A percentile compares a stretch with the other conserved stretches of the same genome.
Conservation (phyloP, 495 filamentous ascomycete genomes). For the Venustampulla echinocandica region DNA sequence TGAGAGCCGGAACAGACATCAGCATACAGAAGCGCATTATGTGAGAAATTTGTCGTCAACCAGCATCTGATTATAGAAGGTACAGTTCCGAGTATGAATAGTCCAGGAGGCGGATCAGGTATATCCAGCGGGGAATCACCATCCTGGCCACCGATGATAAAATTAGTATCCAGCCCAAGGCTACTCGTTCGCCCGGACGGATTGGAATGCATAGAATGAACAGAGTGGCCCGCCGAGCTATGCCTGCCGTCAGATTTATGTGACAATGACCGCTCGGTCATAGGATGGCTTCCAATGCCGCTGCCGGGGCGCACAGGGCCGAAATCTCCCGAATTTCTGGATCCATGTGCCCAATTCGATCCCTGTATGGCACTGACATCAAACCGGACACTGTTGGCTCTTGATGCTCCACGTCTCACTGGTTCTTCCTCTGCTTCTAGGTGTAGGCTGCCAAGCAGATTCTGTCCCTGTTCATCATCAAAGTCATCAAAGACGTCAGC, state of each 20-base stretch:
- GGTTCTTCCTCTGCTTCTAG: slow-evolving; percentile 88
- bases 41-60: slow-evolving; percentile 78
- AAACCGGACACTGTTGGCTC: slow-evolving; percentile 97
- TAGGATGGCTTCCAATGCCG: slow-evolving; percentile 69
- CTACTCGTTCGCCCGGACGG: slow-evolving; percentile 77
- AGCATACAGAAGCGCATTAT: slow-evolving; percentile 79
- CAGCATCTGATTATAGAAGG: slow-evolving; percentile 95
- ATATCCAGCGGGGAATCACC: slow-evolving; percentile 56
- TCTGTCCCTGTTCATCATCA: slow-evolving; percentile 68
- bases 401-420: slow-evolving; percentile 71
- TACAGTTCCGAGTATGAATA: slow-evolving; percentile 75
- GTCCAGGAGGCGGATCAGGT: slow-evolving; percentile 67
- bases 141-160: slow-evolving; percentile 50
- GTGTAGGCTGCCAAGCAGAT: slow-evolving; percentile 63
- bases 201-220: slow-evolving; percentile 56
- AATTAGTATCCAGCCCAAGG: slow-evolving; percentile 67
- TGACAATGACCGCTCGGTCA: slow-evolving; percentile 72
- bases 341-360: slow-evolving; percentile 70
- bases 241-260: slow-evolving; percentile 96
- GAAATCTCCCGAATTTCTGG: slow-evolving; percentile 70
- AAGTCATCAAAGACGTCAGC: slow-evolving; percentile 76
- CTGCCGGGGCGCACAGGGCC: slow-evolving; percentile 70
- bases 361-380: slow-evolving; percentile 93
- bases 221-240: slow-evolving; percentile 80
- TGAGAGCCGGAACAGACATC: slow-evolving; percentile 89